Conservation (phyloP, 164 flowering plant species). For the Stephania japonica region DNA sequence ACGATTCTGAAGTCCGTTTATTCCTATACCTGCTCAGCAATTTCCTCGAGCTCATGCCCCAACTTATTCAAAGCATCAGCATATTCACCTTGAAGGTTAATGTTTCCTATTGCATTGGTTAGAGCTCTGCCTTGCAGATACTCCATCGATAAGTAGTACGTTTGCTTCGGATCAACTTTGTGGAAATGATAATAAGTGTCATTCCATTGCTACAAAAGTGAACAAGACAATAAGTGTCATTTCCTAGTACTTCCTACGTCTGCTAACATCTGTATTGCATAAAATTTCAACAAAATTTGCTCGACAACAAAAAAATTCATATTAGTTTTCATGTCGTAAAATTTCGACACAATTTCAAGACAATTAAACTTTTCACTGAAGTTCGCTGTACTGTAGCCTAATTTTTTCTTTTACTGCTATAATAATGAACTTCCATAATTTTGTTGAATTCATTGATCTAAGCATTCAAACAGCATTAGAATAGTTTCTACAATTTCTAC, state of each 20-base stretch:
- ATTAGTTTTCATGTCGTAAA: too few relatives aligned
- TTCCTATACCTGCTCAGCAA: slow-evolving; percentile 62
- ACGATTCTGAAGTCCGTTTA: neutral
- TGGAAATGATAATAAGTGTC: slow-evolving; percentile 80
- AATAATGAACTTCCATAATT: too few relatives aligned
- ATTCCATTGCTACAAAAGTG: slow-evolving; percentile 80
- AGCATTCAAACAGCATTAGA: too few relatives aligned
- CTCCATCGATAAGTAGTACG: slow-evolving; percentile 95
- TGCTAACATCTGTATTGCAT: neutral
- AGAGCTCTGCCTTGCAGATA: slow-evolving; percentile 92
- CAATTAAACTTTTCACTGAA: too few relatives aligned
- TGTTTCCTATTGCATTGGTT: slow-evolving; percentile 87
- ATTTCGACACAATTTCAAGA: too few relatives aligned
- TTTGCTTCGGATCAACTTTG: slow-evolving; percentile 87
- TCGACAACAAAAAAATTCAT: too few relatives aligned
- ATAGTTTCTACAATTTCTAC: too few relatives aligned
- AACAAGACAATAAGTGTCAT: neutral
- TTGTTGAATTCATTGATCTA: too few relatives aligned
- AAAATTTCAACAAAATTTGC: too few relatives aligned
- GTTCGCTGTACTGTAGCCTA: too few relatives aligned
- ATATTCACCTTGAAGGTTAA: slow-evolving; percentile 65
- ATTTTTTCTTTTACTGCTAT: too few relatives aligned
- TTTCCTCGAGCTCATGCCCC: slow-evolving; percentile 82
- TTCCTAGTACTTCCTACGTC: neutral
- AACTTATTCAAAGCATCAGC: slow-evolving; percentile 73